Evolutionary conservation across 106 monocot genomes (phyloP), one percentile per base, ranked within the genome.

Genomic region (Agapanthus africanus): DNA sequence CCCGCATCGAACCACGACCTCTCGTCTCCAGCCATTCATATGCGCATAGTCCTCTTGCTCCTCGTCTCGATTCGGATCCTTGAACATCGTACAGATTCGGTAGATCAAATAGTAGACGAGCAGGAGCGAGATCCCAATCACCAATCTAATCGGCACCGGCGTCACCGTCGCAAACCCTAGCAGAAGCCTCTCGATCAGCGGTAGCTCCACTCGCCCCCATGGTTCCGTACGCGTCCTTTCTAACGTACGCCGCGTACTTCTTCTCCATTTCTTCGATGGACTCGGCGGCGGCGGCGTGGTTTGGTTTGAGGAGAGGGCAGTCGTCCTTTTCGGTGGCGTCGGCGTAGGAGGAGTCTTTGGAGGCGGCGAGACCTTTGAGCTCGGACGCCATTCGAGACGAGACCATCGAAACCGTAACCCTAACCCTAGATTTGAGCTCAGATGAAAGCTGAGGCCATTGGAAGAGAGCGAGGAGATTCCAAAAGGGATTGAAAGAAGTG

Each of bases 11-110:
- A 90, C 87, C 25, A 94, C 79, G 25, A 72, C 80, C 70, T 68
- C 78, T 61, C 93, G 60, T 67, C 90, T 84, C 93, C 93, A 94
- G 42, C 90, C 87, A 4, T 65, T 77, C 81, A 94, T 73, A 54
- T 78, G 87, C 1, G 82, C 76, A 41, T 79, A 80, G 65, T 81
- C 90, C 56, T 84, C 94, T 65, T 87, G 81, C 11, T 76, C 83
- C n/a, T n/a, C n/a, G 56, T 85, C 85, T 62, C 70, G 56, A 59
- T 91, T 76, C 64, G 84, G 84, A 31, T 71, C 84, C 57, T 65
- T 76, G 59, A 89, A 92, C 46, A 89, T 39, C 67, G 97, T 92
- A 70, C 97, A 97, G n/a, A 85, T 10, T 68, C 89, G 68, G 40
- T 92, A 97, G 18, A 97, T 76, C 62, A 82, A 40, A 66, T 92